Evolutionary conservation across 176 grass and related monocot genomes (phyloP).

Genomic region (Carex littledalei): DNA sequence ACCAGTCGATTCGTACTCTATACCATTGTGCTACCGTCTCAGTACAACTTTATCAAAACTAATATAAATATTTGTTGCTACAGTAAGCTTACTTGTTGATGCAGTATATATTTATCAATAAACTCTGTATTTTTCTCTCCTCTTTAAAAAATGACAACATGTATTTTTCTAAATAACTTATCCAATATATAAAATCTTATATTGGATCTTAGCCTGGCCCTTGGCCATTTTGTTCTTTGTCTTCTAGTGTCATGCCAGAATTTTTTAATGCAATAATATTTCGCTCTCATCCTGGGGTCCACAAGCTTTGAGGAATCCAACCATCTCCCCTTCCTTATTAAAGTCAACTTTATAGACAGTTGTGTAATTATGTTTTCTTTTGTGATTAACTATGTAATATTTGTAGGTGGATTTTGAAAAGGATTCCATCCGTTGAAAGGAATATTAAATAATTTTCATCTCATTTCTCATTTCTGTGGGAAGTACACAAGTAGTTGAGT

Average conservation of each 20-base stretch:
- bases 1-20: no score
- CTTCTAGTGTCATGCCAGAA: background rate
- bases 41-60: background rate
- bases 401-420: conserved; percentile 21
- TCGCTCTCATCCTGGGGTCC: conserved; percentile 45
- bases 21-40: background rate
- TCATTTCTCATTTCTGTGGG: background rate
- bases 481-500: background rate
- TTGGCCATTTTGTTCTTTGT: background rate
- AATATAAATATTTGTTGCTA: background rate
- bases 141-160: conserved; percentile 5
- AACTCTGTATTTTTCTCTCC: background rate
- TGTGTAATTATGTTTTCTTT: conserved; percentile 5
- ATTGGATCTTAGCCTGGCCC: background rate
- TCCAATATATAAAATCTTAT: background rate
- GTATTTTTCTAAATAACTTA: background rate
- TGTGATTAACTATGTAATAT: background rate
- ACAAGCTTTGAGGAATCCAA: conserved; percentile 45
- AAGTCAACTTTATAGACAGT: conserved; percentile 49
- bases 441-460: background rate
- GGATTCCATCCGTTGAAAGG: conserved; percentile 28
- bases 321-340: conserved; percentile 30
- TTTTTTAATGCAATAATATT: conserved; percentile 54
- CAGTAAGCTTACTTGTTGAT: background rate
- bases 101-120: background rate